Conservation (phyloP, 305 asterid species). For the Rubia tinctorum region DNA sequence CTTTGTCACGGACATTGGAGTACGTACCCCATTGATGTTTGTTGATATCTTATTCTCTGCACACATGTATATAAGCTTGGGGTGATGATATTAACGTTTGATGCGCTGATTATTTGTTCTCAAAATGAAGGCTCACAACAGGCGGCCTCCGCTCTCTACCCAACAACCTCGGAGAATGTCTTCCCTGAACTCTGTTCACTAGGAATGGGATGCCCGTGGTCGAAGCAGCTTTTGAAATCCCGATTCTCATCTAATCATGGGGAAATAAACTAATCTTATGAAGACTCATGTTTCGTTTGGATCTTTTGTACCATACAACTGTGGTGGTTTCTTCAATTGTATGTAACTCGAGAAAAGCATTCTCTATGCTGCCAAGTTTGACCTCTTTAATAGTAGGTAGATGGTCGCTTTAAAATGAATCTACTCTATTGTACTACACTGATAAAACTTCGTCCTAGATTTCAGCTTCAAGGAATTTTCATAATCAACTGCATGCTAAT, state of each 20-base stretch:
- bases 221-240: not conserved
- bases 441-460: not conserved
- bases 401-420: not conserved
- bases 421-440: not conserved
- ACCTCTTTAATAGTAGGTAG: not conserved
- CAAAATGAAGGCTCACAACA: slow-evolving; percentile 60
- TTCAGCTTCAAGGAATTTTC: not conserved
- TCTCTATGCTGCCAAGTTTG: not conserved
- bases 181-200: slow-evolving; percentile 39
- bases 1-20: slow-evolving; percentile 72
- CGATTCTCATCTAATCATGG: not conserved
- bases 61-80: not conserved
- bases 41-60: not conserved
- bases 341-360: not conserved
- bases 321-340: not conserved
- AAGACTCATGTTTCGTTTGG: not conserved
- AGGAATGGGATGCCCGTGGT: slow-evolving; percentile 17
- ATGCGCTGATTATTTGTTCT: not conserved
- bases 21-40: slow-evolving; percentile 31
- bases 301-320: not conserved
- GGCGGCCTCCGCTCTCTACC: slow-evolving; percentile 70
- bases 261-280: not conserved
- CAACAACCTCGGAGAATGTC: slow-evolving; percentile 61
- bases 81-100: not conserved
- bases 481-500: not conserved